Evolutionary conservation across 1,139 yeast species (phyloP).

Genomic region (Groenewaldozyma auringiensis): DNA sequence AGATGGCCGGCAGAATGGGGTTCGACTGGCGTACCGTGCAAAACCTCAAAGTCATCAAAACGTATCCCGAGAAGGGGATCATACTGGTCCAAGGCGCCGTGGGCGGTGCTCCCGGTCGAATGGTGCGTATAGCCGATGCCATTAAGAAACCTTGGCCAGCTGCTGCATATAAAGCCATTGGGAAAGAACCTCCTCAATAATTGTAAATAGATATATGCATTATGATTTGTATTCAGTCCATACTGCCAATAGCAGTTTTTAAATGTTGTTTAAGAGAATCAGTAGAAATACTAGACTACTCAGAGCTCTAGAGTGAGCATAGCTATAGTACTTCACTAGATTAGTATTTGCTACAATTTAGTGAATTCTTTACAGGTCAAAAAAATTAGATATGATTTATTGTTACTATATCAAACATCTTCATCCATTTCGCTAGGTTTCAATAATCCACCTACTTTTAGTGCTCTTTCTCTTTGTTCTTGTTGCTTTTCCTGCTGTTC

Average conservation of each 20-base stretch:
- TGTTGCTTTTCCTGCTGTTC: constrained; percentile 64
- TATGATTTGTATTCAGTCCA: too few species aligned
- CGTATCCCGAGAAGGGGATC: constrained; percentile 73
- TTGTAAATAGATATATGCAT: too few species aligned
- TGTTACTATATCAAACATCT: constrained; percentile 21
- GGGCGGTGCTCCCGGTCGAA: constrained; percentile 79
- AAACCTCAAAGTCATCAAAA: constrained; percentile 69
- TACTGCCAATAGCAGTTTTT: too few species aligned
- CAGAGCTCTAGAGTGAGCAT: too few species aligned
- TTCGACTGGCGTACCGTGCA: constrained; percentile 63
- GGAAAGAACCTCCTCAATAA: background rate
- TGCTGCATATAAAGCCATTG: constrained; percentile 1
- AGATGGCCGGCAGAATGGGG: constrained; percentile 99
- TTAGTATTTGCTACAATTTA: too few species aligned
- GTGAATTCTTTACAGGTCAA: too few species aligned
- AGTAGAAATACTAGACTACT: too few species aligned
- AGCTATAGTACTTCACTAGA: too few species aligned
- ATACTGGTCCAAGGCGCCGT: constrained; percentile 82
- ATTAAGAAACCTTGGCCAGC: constrained; percentile 33
- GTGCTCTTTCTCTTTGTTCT: constrained; percentile 70
- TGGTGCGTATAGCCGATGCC: constrained; percentile 74
- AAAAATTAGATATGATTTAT: background rate
- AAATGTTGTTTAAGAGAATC: too few species aligned
- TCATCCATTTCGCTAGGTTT: constrained; percentile 97
- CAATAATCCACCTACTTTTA: constrained; percentile 85